Percentiles rank a stretch among this genome's conserved stretches.
Evolutionary conservation across 371 early-diverging fungal species (phyloP).

Genomic region (Mucor saturninus): DNA sequence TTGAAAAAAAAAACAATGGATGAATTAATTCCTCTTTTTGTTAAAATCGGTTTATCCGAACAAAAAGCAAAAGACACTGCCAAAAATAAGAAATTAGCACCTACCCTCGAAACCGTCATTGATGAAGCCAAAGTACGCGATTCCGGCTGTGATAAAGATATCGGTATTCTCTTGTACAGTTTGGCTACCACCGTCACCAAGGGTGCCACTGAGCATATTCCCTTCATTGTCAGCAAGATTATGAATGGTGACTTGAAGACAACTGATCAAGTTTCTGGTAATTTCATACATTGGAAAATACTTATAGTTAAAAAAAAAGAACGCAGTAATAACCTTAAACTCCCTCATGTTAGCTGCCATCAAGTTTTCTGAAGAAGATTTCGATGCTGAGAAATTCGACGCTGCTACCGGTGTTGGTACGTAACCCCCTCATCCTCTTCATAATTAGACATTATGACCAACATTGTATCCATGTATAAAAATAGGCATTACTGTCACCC

Average conservation of each 20-base stretch:
- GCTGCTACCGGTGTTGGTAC: constrained; percentile 90
- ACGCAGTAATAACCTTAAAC: background rate
- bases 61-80: constrained; percentile 94
- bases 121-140: constrained; percentile 68
- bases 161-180: constrained; percentile 82
- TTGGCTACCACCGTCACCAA: constrained; percentile 89
- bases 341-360: constrained; percentile 73
- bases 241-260: constrained; percentile 71
- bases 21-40: constrained; percentile 71
- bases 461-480: background rate
- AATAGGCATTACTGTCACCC: constrained; percentile 69
- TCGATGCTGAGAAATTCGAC: constrained; percentile 76
- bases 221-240: constrained; percentile 81
- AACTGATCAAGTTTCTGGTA: constrained; percentile 91
- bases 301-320: background rate
- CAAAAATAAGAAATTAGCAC: constrained; percentile 92
- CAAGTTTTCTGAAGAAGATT: constrained; percentile 76
- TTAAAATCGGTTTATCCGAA: constrained; percentile 86
- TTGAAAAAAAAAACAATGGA: constrained; percentile 37
- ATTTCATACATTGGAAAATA: background rate
- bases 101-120: constrained; percentile 70
- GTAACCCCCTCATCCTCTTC: background rate
- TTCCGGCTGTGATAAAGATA: constrained; percentile 66
- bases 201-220: constrained; percentile 72
- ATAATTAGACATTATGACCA: background rate